These are phyloP conservation scores for Debaryomyces udenii DNA, from an alignment of 1,139 yeast genomes.

Conservation along the genomic window DNA sequence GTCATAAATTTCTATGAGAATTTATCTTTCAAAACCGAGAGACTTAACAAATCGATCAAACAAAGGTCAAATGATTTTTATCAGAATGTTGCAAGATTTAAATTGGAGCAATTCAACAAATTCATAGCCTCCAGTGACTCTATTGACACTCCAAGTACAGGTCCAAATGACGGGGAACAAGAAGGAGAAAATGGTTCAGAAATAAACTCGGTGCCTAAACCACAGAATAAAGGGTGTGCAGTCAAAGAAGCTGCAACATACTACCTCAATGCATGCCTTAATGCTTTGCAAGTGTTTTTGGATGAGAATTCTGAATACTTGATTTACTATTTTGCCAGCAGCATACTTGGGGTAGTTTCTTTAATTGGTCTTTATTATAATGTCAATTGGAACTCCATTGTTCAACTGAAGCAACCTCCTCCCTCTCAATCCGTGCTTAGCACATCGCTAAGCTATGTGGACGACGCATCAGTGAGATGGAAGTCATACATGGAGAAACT, in stretches of 20 bases:
- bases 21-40: slow-evolving; percentile 18
- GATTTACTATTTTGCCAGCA: slow-evolving; percentile 20
- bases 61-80: slow-evolving; percentile 29
- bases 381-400: slow-evolving; percentile 3
- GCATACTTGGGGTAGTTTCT: slow-evolving; percentile 12
- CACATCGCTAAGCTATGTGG: slow-evolving; percentile 2
- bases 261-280: slow-evolving; percentile 4
- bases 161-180: background rate
- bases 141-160: background rate
- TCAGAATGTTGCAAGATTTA: slow-evolving; percentile 22
- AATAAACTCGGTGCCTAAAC: background rate
- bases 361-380: slow-evolving; percentile 5
- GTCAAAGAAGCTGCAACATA: background rate
- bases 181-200: background rate
- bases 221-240: background rate
- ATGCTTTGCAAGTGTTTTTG: slow-evolving; percentile 17
- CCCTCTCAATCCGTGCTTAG: slow-evolving; percentile 1
- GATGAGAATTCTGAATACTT: slow-evolving; percentile 23
- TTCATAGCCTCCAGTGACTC: slow-evolving; percentile 14
- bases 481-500: slow-evolving; percentile 8
- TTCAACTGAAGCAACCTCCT: background rate
- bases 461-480: background rate
- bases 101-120: slow-evolving; percentile 21
- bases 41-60: slow-evolving; percentile 30
- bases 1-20: slow-evolving; percentile 32